A percentile compares a stretch with the other conserved stretches of the same genome.
phyloP scores from a whole-genome alignment of 345 rosid genomes.

The Dimocarpus longan region DNA sequence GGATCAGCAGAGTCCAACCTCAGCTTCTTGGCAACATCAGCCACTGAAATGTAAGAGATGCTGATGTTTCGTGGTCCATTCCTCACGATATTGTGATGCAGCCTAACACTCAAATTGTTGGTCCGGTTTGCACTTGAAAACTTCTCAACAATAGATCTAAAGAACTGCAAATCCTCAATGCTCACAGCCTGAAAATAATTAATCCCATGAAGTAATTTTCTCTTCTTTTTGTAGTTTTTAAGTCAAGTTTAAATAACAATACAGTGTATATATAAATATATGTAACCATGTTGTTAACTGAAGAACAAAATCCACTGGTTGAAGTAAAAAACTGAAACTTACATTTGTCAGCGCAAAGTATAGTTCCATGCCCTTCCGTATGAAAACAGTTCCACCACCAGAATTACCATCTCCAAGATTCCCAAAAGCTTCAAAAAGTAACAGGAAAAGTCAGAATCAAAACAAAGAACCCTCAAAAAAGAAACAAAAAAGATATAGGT shows the following conservation, averaged over 20 bases:
- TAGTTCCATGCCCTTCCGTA: slow-evolving; percentile 68
- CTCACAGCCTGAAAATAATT: slow-evolving; percentile 50
- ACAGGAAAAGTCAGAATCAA: too few relatives aligned
- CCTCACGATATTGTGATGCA: slow-evolving; percentile 57
- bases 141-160: slow-evolving; percentile 56
- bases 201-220: background rate
- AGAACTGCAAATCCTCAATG: slow-evolving; percentile 60
- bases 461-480: too few relatives aligned
- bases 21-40: too few relatives aligned
- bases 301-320: background rate
- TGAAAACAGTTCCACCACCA: slow-evolving; percentile 42
- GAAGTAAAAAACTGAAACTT: slow-evolving; percentile 27
- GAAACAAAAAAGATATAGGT: too few relatives aligned
- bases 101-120: slow-evolving; percentile 48
- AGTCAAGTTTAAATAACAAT: background rate
- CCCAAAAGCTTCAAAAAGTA: too few relatives aligned
- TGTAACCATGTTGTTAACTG: background rate
- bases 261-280: too few relatives aligned
- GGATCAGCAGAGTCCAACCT: too few relatives aligned
- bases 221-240: background rate
- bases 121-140: slow-evolving; percentile 49
- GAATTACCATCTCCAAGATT: too few relatives aligned
- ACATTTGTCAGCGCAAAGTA: slow-evolving; percentile 65
- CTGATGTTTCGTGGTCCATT: slow-evolving; percentile 61
- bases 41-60: too few relatives aligned